Base-by-base conservation (phyloP, 2,329 filamentous ascomycete species). In the Chaetomium sp. region DNA sequence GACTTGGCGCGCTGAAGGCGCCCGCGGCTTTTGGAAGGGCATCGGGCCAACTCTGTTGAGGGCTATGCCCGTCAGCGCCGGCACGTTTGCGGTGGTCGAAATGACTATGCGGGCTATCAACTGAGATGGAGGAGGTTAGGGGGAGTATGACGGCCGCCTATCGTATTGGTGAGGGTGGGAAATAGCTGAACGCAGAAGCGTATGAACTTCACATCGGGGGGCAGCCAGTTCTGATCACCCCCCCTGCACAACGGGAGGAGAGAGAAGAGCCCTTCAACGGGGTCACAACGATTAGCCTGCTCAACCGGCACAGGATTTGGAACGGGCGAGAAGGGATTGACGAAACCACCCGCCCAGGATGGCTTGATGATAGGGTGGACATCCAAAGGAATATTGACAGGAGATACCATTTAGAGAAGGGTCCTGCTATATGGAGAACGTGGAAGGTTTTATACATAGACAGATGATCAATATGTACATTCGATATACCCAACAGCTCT, bases 61-160 rank as follows among this genome's bases (percentile, higher is more conserved):
- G 70, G 94, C 94, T 50, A 95, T 97, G 91, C 94, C 94, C 7
- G 94, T 99, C 48, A 94, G 88, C 71, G 94, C 92, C 1, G 92
- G 92, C n/a, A 99, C 94, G 1, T 99, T 99, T 79, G 90, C 89
- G 35, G 91, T 94, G 63, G 83, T 85, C 9, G 84, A 86, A 73
- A 75, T 82, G 71, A 84, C 81, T 19, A 83, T 84, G 80, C 74
- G 82, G 61, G 79, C 81, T 14, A 79, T 86, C 58, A 79, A 75
- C 61, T 75, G 54, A 62, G 54, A 34, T 34, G n/a, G n/a, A n/a
- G 6, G 33, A 2, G 44, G 19, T 27, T 27, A 27, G 19, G 19
- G 3, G 19, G 19, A 27, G 19, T 27, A 27, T 27, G 19, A 27
- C 19, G 19, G 19, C 19, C 19, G 19, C 19, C 19, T 27, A 27